Percentiles rank a stretch among this genome's conserved stretches.
phyloP scores from a whole-genome alignment of 768 basidiomycete species.

The Suillus brevipes region DNA sequence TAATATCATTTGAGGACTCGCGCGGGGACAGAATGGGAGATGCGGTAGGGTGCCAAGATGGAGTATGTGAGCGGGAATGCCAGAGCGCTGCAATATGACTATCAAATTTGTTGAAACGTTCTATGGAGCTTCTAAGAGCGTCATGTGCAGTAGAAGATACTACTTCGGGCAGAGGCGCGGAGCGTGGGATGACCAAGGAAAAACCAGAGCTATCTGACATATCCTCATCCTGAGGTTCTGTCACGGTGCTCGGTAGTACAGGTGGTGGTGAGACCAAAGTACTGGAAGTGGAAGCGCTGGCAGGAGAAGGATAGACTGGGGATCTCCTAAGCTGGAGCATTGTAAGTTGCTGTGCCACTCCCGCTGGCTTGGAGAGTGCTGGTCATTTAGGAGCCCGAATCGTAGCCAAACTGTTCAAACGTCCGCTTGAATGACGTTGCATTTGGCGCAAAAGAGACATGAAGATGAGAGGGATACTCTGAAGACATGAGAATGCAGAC shows the following conservation, averaged over 20 bases:
- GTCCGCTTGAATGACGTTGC: slow-evolving; percentile 61
- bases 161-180: slow-evolving; percentile 17
- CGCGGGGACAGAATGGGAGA: slow-evolving; percentile 29
- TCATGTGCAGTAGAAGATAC: slow-evolving; percentile 32
- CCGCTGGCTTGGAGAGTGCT: slow-evolving; percentile 25
- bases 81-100: slow-evolving; percentile 51
- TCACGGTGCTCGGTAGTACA: slow-evolving; percentile 40
- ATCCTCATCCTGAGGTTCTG: slow-evolving; percentile 48
- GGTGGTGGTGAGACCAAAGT: slow-evolving; percentile 32
- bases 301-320: slow-evolving; percentile 21
- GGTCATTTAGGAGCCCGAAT: slow-evolving; percentile 29
- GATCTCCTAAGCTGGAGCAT: slow-evolving; percentile 9
- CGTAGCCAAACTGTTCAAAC: slow-evolving; percentile 47
- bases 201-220: slow-evolving; percentile 46
- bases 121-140: slow-evolving; percentile 44
- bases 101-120: slow-evolving; percentile 56
- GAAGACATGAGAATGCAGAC: slow-evolving; percentile 6
- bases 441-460: slow-evolving; percentile 48
- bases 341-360: slow-evolving; percentile 24
- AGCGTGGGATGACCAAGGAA: slow-evolving; percentile 22
- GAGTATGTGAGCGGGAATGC: slow-evolving; percentile 35
- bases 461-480: slow-evolving; percentile 48
- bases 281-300: slow-evolving; percentile 18
- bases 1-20: slow-evolving; percentile 17
- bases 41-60: slow-evolving; percentile 22